Evolutionary conservation across 768 basidiomycete species (phyloP), one percentile per base, ranked within the genome.

Genomic region (Agaricus sinodeliciosus): DNA sequence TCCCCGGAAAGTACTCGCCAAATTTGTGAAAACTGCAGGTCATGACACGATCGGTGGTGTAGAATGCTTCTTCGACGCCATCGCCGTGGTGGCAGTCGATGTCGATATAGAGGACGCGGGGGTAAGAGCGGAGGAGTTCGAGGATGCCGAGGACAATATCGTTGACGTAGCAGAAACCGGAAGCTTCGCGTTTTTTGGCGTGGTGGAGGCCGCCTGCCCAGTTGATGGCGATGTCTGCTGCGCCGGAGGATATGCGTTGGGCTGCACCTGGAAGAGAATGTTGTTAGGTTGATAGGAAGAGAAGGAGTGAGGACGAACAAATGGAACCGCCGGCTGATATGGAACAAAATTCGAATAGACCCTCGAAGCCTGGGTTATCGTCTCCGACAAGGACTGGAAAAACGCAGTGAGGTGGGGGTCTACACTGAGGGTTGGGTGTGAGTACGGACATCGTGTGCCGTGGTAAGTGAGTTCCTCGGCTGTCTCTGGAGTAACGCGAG

Each of bases 141-240:
- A 99, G 78, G 36, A 96, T 95, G 41, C 84, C 87, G 22, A 98
- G 84, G 0, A 96, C 94, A 65, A 97, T 99, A 67, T 94, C 90
- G 67, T 99, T 99, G 70, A 98, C 86, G 74, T 98, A 99, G 75
- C 96, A 99, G 70, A 99, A 99, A 12, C 96, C 96, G 6, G 89
- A 90, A 0, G 95, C 96, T 71, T 97, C 96, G 51, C 90, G 82
- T 67, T 97, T 98, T 72, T 99, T 99, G n/a, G 96, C 96, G 67
- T 99, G 96, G 69, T 99, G 96, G 3, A 99, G 78, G 2, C 96
- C 96, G 8, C 96, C 96, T 0, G 96, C 93, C 96, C 94, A 97
- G 70, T 97, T 96, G 57, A 97, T 90, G 0, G 86, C 85, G 49
- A 98, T 97, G 68, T 98, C 95, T 60, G 93, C 77, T 1, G 86